Evolutionary conservation across 306 rosid species (phyloP), one percentile per base, ranked within the genome.

Genomic region (Acmispon strigosus): DNA sequence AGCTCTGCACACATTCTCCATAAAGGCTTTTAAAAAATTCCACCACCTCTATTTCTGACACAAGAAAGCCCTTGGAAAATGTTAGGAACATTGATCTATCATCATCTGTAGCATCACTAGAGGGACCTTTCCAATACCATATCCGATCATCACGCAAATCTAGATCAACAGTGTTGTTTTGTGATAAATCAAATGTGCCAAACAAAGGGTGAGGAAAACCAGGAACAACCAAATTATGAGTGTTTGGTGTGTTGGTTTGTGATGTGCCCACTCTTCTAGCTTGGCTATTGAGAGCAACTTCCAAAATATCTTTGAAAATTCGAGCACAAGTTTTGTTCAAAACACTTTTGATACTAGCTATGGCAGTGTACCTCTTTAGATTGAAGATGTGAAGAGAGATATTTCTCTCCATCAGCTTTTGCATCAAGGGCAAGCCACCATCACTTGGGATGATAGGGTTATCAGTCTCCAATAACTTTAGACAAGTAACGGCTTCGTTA

Each of bases 141-240:
- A 86, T 8, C 15, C 36, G 78, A 2, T 32, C 49, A 11, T 82
- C 75, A 19, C 15, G 58, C 42, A 76, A 34, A 24, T 49, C 66
- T 0, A 18, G 7, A n/a, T 69, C 41, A 12, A 5, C 19, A 4
- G 2, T 14, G 1, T 5, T 14, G 1, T 5, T 15, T 17, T 67
- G 49, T 5, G 69, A 19, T 0, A 88, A 10, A 10, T 14, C 72
- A 15, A 87, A 16, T 2, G 8, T 36, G 20, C 92, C 95, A 76
- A 88, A 88, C 5, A 88, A n/a, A 7, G 84, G 85, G 62, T 90
- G 91, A 1, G 94, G 87, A 16, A 84, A 90, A 22, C 91, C 86
- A 9, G 83, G 83, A 6, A 87, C 36, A 11, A 66, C 48, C 0
- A 89, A 5, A 45, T n/a, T n/a, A n/a, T 73, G 75, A 11, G 20